phyloP scores from a whole-genome alignment of 2,329 filamentous ascomycete genomes.

The Albifimbria verrucaria region DNA sequence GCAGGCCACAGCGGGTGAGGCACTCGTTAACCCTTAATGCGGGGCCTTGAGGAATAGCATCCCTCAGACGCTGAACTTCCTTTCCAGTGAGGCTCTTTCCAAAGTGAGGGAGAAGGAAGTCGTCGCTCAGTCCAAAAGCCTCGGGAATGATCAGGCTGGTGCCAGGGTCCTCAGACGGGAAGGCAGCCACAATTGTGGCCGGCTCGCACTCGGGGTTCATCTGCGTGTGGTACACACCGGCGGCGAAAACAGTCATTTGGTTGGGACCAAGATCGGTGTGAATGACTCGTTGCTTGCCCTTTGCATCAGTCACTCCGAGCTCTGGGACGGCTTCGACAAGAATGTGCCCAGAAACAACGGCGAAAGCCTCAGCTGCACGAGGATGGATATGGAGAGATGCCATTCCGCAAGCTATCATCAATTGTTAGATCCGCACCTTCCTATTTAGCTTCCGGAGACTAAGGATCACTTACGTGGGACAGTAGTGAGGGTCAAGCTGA shows the following conservation, averaged over 20 bases:
- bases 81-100: slow-evolving; percentile 37
- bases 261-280: slow-evolving; percentile 31
- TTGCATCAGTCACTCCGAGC: slow-evolving; percentile 35
- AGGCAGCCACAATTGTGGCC: slow-evolving; percentile 43
- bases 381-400: slow-evolving; percentile 51
- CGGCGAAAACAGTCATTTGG: slow-evolving; percentile 47
- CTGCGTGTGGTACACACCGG: slow-evolving; percentile 48
- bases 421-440: not conserved
- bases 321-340: slow-evolving; percentile 45
- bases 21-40: not conserved
- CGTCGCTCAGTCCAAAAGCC: slow-evolving; percentile 37
- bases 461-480: slow-evolving; percentile 30
- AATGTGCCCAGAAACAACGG: slow-evolving; percentile 41
- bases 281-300: slow-evolving; percentile 32
- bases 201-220: slow-evolving; percentile 48
- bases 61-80: slow-evolving; percentile 39
- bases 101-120: slow-evolving; percentile 39
- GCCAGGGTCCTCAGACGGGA: slow-evolving; percentile 44
- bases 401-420: slow-evolving; percentile 40
- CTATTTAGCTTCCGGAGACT: not conserved
- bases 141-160: slow-evolving; percentile 43
- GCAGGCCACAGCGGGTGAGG: not conserved
- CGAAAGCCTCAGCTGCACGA: slow-evolving; percentile 44
- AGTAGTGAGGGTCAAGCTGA: slow-evolving; percentile 44
- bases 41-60: slow-evolving; percentile 8